These are phyloP conservation scores for Bryoglossum gracile DNA, from an alignment of 495 filamentous ascomycete species.

Conservation along the genomic window DNA sequence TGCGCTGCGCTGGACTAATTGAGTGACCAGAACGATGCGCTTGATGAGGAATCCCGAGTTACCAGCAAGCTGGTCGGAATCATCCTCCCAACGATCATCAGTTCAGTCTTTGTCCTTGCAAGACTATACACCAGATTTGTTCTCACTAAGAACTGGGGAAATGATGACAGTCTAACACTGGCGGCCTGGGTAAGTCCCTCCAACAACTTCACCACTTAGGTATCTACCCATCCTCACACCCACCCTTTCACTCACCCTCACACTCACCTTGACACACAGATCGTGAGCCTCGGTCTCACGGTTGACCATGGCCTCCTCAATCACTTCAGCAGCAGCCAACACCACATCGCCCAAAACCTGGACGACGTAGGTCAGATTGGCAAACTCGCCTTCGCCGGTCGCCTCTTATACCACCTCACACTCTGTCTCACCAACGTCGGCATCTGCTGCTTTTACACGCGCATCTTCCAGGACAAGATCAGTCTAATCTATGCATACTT, in stretches of 20 bases:
- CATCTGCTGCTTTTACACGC: constrained; percentile 8
- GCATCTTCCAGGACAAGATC: constrained; percentile 6
- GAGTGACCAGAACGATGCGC: not conserved
- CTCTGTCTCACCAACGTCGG: constrained; percentile 6
- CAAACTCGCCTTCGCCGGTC: not conserved
- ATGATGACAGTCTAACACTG: constrained; percentile 3
- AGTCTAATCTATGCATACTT: not conserved
- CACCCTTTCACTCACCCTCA: too few species aligned
- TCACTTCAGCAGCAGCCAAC: constrained; percentile 1
- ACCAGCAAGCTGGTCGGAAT: not conserved
- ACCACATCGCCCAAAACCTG: constrained; percentile 2
- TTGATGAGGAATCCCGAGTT: not conserved
- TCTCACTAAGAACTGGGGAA: constrained; percentile 8
- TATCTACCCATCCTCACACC: too few species aligned
- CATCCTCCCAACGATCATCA: constrained; percentile 5
- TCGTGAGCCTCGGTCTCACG: not conserved
- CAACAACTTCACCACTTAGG: not conserved
- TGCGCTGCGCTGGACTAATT: not conserved
- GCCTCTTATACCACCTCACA: not conserved
- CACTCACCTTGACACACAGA: not conserved
- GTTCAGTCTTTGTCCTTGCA: constrained; percentile 3
- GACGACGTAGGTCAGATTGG: not conserved
- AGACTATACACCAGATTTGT: constrained; percentile 2
- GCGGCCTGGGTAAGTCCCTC: constrained; percentile 1
- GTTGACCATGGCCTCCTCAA: constrained; percentile 2